Evolutionary conservation across 2,329 filamentous ascomycete species (phyloP).

Genomic region (Colletotrichum higginsianum): DNA sequence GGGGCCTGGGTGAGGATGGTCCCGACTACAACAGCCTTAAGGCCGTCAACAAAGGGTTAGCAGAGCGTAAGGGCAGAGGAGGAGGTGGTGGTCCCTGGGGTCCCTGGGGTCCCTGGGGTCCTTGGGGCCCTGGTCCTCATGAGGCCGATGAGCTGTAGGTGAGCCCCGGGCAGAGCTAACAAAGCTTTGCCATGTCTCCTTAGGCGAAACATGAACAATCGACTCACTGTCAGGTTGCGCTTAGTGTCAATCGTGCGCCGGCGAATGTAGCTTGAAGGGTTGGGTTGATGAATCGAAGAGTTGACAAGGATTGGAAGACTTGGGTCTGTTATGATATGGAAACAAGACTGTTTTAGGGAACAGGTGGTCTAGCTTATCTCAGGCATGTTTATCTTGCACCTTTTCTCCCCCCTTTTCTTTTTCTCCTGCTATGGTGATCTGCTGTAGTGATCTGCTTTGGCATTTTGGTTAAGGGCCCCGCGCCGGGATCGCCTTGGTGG

Average conservation of each 20-base stretch:
- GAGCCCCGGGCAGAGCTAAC: slow-evolving; percentile 27
- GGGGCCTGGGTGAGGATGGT: slow-evolving; percentile 80
- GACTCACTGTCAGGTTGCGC: slow-evolving; percentile 35
- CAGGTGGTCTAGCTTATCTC: neutral
- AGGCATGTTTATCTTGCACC: neutral
- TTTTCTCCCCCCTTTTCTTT: no score
- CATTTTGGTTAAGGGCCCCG: neutral
- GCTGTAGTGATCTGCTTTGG: neutral
- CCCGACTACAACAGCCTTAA: slow-evolving; percentile 58
- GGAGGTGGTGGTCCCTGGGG: neutral
- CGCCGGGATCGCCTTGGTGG: neutral
- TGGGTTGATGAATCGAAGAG: neutral
- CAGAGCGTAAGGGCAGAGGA: slow-evolving; percentile 8
- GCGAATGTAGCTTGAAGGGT: slow-evolving; percentile 10
- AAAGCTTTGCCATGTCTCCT: slow-evolving; percentile 2
- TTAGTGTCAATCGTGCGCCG: slow-evolving; percentile 24
- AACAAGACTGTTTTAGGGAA: no score
- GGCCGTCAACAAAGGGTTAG: slow-evolving; percentile 50
- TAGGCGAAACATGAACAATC: slow-evolving; percentile 18
- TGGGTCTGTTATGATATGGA: neutral
- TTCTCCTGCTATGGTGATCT: neutral
- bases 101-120: slow-evolving; percentile 16
- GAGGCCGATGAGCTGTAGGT: slow-evolving; percentile 40
- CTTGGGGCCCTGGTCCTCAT: slow-evolving; percentile 26
- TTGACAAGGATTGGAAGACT: neutral